Conservation (phyloP, 129 eudicot species). For the Heracleum sosnowskyi region DNA sequence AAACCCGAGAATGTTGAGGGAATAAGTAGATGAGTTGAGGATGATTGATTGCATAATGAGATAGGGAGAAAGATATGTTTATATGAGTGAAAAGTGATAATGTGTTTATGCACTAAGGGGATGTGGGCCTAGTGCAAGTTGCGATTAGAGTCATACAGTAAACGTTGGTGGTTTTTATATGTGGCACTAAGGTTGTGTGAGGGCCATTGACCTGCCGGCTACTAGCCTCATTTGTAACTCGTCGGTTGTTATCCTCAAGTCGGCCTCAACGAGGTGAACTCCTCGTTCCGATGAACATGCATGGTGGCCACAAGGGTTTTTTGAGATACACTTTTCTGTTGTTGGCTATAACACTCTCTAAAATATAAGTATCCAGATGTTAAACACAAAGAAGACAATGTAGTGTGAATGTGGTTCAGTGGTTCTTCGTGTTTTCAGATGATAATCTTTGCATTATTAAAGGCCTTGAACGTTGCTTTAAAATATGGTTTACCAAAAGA, state of each 20-base stretch:
- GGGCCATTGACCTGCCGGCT: background rate
- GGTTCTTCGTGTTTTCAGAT: background rate
- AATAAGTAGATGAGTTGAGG: background rate
- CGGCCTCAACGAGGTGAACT: background rate
- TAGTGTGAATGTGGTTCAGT: background rate
- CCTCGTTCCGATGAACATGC: background rate
- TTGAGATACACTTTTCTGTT: background rate
- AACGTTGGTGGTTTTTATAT: background rate
- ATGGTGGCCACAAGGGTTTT: background rate
- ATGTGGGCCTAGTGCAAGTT: background rate
- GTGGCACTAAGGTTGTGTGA: too few relatives aligned
- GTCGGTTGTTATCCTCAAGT: background rate
- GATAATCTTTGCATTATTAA: background rate
- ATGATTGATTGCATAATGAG: background rate
- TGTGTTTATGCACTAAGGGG: background rate
- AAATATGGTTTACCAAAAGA: background rate
- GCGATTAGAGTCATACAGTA: background rate
- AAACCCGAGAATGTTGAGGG: background rate
- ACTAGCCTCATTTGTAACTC: background rate
- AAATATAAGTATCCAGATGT: background rate
- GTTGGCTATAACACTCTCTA: background rate
- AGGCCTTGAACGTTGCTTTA: background rate
- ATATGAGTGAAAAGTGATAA: background rate
- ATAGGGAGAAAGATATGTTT: background rate
- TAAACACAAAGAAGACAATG: background rate